These are phyloP conservation scores for Saposhnikovia divaricata DNA, from an alignment of 129 eudicot genomes.

Conservation along the genomic window DNA sequence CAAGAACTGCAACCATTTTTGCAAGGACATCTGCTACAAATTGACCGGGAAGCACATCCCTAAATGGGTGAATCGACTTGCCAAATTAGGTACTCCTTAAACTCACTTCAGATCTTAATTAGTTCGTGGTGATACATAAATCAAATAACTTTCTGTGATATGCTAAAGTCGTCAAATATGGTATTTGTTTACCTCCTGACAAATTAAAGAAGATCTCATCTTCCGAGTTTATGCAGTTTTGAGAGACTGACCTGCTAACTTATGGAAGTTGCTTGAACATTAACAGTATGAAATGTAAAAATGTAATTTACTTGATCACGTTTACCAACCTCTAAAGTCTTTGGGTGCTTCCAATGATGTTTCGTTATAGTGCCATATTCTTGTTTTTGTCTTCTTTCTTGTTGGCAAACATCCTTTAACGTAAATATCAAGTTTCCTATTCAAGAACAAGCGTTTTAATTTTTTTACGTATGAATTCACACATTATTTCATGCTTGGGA, in stretches of 20 bases:
- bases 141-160: background rate
- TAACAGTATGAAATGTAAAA: background rate
- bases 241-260: background rate
- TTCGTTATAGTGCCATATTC: background rate
- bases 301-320: background rate
- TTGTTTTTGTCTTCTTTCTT: background rate
- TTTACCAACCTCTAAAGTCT: background rate
- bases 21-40: slow-evolving; percentile 54
- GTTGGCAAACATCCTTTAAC: background rate
- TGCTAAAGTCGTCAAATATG: background rate
- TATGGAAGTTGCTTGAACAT: background rate
- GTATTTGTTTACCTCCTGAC: background rate
- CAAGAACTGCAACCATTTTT: slow-evolving; percentile 76
- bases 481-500: too few relatives aligned
- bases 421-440: background rate
- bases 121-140: background rate
- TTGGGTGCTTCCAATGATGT: background rate
- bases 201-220: background rate
- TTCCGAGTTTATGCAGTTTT: background rate
- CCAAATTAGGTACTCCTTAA: slow-evolving; percentile 42
- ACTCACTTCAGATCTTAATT: slow-evolving; percentile 1
- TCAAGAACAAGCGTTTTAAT: background rate
- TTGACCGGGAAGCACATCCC: slow-evolving; percentile 65
- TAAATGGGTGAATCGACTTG: slow-evolving; percentile 65
- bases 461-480: too few relatives aligned